Percentiles rank a stretch among this genome's conserved stretches.
Conservation (phyloP, 805 yeast species). For the Saccharomycopsis sp. region DNA sequence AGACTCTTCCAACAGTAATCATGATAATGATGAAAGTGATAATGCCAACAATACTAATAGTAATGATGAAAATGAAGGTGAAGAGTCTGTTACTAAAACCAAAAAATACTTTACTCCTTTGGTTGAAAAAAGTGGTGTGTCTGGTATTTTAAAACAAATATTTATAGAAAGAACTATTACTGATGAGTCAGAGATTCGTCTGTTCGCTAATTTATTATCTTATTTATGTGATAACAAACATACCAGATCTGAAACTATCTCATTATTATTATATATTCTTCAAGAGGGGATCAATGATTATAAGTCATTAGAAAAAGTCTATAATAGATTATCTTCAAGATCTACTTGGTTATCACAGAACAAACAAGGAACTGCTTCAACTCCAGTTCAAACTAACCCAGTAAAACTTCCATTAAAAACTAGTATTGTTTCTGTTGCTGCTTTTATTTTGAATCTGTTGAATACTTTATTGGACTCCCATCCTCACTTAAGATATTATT, state of each 20-base stretch:
- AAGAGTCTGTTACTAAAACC: conserved; percentile 22
- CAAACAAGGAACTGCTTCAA: background rate
- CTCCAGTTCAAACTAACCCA: background rate
- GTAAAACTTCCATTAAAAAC: background rate
- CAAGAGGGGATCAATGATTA: conserved; percentile 66
- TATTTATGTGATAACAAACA: conserved; percentile 68
- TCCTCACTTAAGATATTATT: conserved; percentile 57
- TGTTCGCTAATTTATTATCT: conserved; percentile 56
- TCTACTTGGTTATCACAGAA: conserved; percentile 24
- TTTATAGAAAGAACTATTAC: conserved; percentile 50
- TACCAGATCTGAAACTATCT: conserved; percentile 64
- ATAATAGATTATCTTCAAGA: conserved; percentile 41
- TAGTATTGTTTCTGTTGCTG: conserved; percentile 61
- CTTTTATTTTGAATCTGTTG: conserved; percentile 66
- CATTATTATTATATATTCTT: conserved; percentile 53
- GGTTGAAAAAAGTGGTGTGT: conserved; percentile 65
- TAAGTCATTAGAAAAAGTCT: conserved; percentile 50
- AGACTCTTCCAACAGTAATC: conserved; percentile 19
- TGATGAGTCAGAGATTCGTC: conserved; percentile 25
- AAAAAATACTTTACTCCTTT: conserved; percentile 46
- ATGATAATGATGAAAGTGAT: conserved; percentile 19
- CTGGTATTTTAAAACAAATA: conserved; percentile 57
- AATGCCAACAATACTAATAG: conserved; percentile 21
- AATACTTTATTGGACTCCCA: conserved; percentile 61
- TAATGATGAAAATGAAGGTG: conserved; percentile 17